These are phyloP conservation scores for Ceratobasidium theobromae DNA, from an alignment of 1,284 basidiomycete genomes.

Conservation along the genomic window DNA sequence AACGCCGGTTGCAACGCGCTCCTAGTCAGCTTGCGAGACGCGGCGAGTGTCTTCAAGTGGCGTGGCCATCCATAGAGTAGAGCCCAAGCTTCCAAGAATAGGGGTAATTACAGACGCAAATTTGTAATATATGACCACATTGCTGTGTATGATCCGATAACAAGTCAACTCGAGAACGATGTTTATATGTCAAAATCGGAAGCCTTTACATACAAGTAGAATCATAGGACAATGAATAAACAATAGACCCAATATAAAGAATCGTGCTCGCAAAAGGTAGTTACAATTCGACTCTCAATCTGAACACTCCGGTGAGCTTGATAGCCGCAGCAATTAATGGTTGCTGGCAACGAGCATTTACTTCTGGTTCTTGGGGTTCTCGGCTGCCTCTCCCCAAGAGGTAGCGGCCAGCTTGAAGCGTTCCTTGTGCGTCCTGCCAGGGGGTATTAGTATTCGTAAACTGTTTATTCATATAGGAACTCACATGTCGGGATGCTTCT, in stretches of 20 bases:
- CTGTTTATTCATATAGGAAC: background rate
- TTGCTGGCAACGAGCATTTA: background rate
- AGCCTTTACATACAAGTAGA: background rate
- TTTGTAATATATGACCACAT: too few relatives aligned
- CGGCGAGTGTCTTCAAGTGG: too few relatives aligned
- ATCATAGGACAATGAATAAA: background rate
- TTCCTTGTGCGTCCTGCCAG: conserved; percentile 29
- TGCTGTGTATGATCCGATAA: too few relatives aligned
- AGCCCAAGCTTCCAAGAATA: too few relatives aligned
- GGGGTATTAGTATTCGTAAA: background rate
- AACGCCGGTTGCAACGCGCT: too few relatives aligned
- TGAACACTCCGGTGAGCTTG: too few relatives aligned
- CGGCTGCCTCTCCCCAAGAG: conserved; percentile 33
- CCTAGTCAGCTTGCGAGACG: too few relatives aligned
- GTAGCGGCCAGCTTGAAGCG: conserved; percentile 37
- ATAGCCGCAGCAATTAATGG: too few relatives aligned
- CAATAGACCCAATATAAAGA: conserved; percentile 11
- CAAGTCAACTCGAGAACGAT: background rate
- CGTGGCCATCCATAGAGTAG: too few relatives aligned
- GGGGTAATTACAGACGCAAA: too few relatives aligned
- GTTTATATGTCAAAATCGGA: background rate
- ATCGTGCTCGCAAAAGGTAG: background rate
- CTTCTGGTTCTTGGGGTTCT: conserved; percentile 37
- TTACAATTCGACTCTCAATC: background rate
- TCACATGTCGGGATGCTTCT: conserved; percentile 36